Conservation (phyloP, 352 stramenopile species). For the Pythium graminicola region DNA sequence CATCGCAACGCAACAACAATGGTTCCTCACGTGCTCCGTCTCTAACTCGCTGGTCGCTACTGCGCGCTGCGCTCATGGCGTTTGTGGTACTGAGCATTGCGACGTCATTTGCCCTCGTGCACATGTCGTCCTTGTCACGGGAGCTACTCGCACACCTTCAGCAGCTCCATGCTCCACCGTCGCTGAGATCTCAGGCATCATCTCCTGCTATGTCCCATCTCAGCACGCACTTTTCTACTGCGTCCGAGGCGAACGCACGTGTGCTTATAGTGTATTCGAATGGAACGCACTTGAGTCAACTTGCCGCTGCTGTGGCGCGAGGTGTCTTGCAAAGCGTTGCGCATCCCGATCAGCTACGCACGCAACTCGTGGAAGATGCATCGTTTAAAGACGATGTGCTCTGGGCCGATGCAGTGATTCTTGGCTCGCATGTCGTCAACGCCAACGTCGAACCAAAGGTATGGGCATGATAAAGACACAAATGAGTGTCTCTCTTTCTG, state of each 20-base stretch:
- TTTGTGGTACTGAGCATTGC: conserved; percentile 36
- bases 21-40: neutral
- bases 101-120: conserved; percentile 31
- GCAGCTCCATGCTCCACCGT: conserved; percentile 6
- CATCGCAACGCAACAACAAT: neutral
- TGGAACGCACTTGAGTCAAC: conserved; percentile 61
- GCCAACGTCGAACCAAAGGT: conserved; percentile 85
- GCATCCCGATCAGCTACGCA: conserved; percentile 36
- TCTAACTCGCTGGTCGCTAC: neutral
- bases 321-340: conserved; percentile 35
- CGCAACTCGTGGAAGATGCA: conserved; percentile 47
- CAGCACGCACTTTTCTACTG: neutral
- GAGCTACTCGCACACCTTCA: conserved; percentile 38
- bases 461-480: too few relatives aligned
- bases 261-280: conserved; percentile 73
- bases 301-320: conserved; percentile 55
- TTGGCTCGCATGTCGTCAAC: conserved; percentile 82
- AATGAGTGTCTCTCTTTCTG: too few relatives aligned
- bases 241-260: conserved; percentile 15
- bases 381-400: conserved; percentile 76
- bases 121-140: conserved; percentile 30
- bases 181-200: neutral
- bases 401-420: conserved; percentile 78
- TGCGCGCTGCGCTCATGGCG: conserved; percentile 7
- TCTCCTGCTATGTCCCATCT: neutral